Conservation (phyloP, 768 basidiomycete species). For the Candolleomyces efflorescens region DNA sequence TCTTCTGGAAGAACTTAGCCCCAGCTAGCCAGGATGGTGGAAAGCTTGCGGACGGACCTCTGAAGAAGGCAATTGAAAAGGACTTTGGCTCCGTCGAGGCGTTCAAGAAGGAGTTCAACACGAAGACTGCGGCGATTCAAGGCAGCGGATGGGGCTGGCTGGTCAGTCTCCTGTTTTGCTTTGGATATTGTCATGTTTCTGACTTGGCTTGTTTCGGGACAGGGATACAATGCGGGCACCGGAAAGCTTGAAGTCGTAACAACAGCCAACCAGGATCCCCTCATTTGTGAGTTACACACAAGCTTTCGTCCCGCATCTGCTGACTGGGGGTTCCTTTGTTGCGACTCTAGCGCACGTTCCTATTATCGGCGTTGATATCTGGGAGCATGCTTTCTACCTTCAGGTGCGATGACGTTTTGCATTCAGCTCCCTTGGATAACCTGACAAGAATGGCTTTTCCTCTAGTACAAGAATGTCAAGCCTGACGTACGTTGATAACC, state of each 20-base stretch:
- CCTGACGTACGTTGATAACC: slow-evolving; percentile 60
- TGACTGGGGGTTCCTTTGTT: slow-evolving; percentile 35
- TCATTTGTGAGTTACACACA: slow-evolving; percentile 35
- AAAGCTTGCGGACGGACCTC: slow-evolving; percentile 55
- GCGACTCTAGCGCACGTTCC: slow-evolving; percentile 84
- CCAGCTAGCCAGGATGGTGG: slow-evolving; percentile 65
- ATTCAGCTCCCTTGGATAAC: not conserved
- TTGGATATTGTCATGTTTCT: not conserved
- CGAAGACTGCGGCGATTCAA: slow-evolving; percentile 87
- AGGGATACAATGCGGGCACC: slow-evolving; percentile 66
- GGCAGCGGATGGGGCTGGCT: slow-evolving; percentile 99
- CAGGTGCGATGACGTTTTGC: slow-evolving; percentile 33
- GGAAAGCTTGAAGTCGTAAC: slow-evolving; percentile 87
- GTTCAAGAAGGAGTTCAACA: slow-evolving; percentile 84
- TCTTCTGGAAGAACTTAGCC: slow-evolving; percentile 98
- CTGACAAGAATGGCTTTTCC: not conserved
- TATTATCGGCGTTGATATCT: slow-evolving; percentile 95
- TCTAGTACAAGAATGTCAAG: slow-evolving; percentile 85
- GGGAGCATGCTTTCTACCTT: slow-evolving; percentile 96
- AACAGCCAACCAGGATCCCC: slow-evolving; percentile 95
- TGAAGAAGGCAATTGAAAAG: slow-evolving; percentile 71
- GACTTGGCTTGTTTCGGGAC: not conserved
- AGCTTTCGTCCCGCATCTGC: not conserved
- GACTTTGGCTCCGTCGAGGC: slow-evolving; percentile 87
- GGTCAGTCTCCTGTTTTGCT: slow-evolving; percentile 34